A percentile compares a stretch with the other conserved stretches of the same genome.
These are phyloP conservation scores for Fonsecaea monophora DNA, from an alignment of 2,329 filamentous ascomycete genomes.

Conservation along the genomic window DNA sequence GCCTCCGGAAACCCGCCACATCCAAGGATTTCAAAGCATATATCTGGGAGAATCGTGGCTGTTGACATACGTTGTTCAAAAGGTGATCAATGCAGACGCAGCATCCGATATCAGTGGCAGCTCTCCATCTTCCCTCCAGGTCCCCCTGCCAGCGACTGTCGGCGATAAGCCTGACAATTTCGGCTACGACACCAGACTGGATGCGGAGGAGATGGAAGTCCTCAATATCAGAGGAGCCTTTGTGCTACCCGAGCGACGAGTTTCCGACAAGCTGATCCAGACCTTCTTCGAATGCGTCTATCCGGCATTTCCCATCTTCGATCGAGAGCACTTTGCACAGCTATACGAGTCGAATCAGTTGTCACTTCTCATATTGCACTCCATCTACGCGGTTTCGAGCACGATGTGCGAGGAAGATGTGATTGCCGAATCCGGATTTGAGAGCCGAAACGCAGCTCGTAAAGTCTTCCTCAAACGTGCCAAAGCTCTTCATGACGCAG, in stretches of 20 bases:
- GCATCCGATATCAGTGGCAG: constrained; percentile 7
- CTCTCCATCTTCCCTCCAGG: constrained; percentile 20
- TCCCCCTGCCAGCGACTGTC: constrained; percentile 15
- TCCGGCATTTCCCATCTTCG: constrained; percentile 38
- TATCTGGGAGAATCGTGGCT: constrained; percentile 26
- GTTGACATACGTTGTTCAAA: constrained; percentile 22
- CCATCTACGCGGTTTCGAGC: constrained; percentile 38
- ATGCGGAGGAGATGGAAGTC: constrained; percentile 16
- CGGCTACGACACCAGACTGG: constrained; percentile 17
- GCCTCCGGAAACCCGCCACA: constrained; percentile 8
- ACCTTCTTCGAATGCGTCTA: constrained; percentile 39
- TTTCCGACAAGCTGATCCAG: constrained; percentile 36
- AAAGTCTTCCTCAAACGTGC: constrained; percentile 41
- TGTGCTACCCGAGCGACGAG: constrained; percentile 27
- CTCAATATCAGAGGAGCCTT: constrained; percentile 36
- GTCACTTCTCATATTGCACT: constrained; percentile 40
- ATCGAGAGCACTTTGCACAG: constrained; percentile 34
- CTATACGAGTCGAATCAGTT: constrained; percentile 26
- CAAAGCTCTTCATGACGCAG: constrained; percentile 42
- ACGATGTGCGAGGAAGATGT: constrained; percentile 38
- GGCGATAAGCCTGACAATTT: constrained; percentile 25
- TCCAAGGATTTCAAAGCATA: constrained; percentile 18
- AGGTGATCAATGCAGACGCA: constrained; percentile 14
- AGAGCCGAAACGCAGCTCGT: constrained; percentile 38
- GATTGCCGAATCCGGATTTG: constrained; percentile 38